Percentiles rank a stretch among this genome's conserved stretches.
Evolutionary conservation across 305 asterid species (phyloP).

Genomic region (Fraxinus baroniana): DNA sequence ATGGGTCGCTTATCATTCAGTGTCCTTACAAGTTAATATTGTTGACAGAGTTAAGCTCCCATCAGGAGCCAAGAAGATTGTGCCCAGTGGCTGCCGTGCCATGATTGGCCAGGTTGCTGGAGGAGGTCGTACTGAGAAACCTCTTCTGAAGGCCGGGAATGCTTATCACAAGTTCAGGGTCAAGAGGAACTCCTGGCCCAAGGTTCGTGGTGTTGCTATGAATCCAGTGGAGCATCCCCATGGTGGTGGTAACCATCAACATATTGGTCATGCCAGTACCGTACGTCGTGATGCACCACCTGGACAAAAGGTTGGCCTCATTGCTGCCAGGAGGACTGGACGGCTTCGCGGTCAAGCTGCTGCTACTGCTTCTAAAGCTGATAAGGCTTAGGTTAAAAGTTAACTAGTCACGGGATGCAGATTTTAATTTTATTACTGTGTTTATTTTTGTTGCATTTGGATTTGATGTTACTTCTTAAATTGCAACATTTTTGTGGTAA

Average conservation of each 20-base stretch:
- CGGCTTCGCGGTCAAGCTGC: constrained; percentile 63
- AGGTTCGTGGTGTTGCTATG: constrained; percentile 15
- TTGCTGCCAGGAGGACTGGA: constrained; percentile 58
- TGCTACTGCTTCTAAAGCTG: constrained; percentile 46
- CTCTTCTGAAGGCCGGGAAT: constrained; percentile 38
- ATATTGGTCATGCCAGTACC: neutral
- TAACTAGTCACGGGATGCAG: neutral
- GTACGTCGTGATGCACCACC: neutral
- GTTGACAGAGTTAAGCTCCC: constrained; percentile 28
- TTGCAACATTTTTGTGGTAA: neutral
- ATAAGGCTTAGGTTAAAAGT: neutral
- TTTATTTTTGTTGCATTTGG: neutral
- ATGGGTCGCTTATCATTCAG: neutral
- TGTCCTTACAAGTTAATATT: neutral
- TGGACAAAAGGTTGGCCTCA: constrained; percentile 56
- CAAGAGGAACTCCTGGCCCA: constrained; percentile 40
- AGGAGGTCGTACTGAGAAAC: constrained; percentile 13
- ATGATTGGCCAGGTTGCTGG: constrained; percentile 50
- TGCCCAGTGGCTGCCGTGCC: constrained; percentile 40
- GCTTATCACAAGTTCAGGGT: constrained; percentile 39
- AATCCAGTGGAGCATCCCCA: neutral
- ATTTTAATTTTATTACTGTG: neutral
- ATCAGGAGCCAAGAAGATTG: constrained; percentile 13
- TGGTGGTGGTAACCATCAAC: neutral
- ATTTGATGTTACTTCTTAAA: neutral